Evolutionary conservation across 805 yeast species (phyloP).

Genomic region (Isabelozyma rhagii): DNA sequence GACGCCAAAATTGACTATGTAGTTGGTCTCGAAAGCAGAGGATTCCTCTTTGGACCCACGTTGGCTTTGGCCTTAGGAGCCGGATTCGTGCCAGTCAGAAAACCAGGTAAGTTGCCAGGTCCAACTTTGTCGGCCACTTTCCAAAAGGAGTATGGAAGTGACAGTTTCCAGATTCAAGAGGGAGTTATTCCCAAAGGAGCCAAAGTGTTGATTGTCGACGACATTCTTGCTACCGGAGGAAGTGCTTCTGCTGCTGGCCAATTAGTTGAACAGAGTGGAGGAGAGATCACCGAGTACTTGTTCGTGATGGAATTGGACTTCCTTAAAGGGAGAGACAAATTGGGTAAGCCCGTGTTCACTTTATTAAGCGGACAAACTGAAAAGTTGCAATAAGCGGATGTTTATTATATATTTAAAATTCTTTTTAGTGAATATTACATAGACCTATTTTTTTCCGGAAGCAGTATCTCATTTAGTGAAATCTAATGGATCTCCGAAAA

Average conservation of each 20-base stretch:
- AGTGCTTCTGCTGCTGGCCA: conserved; percentile 93
- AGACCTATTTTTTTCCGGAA: not conserved
- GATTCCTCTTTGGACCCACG: conserved; percentile 94
- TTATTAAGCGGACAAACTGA: conserved; percentile 79
- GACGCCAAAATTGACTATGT: conserved; percentile 74
- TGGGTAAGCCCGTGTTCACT: conserved; percentile 85
- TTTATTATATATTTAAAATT: not conserved
- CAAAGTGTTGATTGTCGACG: conserved; percentile 86
- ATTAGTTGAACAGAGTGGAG: conserved; percentile 64
- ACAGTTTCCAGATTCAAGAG: conserved; percentile 83
- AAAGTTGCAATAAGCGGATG: conserved; percentile 17
- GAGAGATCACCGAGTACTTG: conserved; percentile 71
- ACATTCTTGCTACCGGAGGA: conserved; percentile 97
- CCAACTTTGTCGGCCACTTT: conserved; percentile 66
- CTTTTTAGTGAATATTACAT: not conserved
- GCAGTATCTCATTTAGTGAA: too few species aligned
- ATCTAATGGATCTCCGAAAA: too few species aligned
- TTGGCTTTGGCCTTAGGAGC: conserved; percentile 85
- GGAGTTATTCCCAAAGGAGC: conserved; percentile 78
- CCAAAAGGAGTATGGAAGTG: conserved; percentile 90
- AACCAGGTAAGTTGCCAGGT: conserved; percentile 95
- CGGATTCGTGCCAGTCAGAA: conserved; percentile 94
- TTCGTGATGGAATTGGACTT: conserved; percentile 95
- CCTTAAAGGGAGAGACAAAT: conserved; percentile 87
- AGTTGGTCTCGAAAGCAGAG: conserved; percentile 95